Evolutionary conservation across 2,329 filamentous ascomycete genomes (phyloP).

Genomic region (Diaporthe citrichinensis): DNA sequence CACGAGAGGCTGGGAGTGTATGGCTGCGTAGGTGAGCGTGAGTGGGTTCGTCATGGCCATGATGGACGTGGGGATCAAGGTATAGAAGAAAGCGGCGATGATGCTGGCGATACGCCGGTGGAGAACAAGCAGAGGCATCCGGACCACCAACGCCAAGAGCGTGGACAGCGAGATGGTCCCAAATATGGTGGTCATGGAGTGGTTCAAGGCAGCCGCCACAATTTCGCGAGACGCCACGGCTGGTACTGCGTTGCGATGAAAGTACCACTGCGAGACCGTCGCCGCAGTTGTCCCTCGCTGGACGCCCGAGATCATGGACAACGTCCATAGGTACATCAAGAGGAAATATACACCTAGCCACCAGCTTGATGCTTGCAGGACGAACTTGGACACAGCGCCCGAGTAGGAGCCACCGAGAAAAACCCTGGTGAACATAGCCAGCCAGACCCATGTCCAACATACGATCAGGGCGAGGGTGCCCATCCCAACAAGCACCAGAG

Average conservation of each 20-base stretch:
- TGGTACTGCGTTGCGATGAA: conserved; percentile 88
- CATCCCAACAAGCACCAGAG: conserved; percentile 87
- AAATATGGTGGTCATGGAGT: conserved; percentile 88
- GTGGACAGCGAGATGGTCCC: conserved; percentile 93
- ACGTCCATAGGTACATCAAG: conserved; percentile 94
- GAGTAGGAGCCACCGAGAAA: conserved; percentile 93
- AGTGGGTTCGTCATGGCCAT: conserved; percentile 90
- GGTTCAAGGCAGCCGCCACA: conserved; percentile 84
- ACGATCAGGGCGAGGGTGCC: conserved; percentile 82
- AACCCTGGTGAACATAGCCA: conserved; percentile 94
- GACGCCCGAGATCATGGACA: conserved; percentile 87
- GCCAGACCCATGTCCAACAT: conserved; percentile 94
- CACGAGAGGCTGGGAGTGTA: conserved; percentile 88
- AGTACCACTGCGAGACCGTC: conserved; percentile 99
- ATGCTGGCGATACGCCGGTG: conserved; percentile 77
- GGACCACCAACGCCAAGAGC: conserved; percentile 82
- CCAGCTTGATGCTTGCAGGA: conserved; percentile 92
- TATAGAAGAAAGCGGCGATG: conserved; percentile 74
- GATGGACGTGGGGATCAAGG: conserved; percentile 87
- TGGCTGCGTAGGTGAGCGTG: conserved; percentile 91
- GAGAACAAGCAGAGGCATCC: conserved; percentile 87
- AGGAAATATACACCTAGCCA: conserved; percentile 95
- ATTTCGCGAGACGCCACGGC: conserved; percentile 84
- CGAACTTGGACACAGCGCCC: conserved; percentile 73
- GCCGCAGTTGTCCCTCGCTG: conserved; percentile 94